Evolutionary conservation across 495 filamentous ascomycete genomes (phyloP).

Genomic region (Gamarada debralockiae): DNA sequence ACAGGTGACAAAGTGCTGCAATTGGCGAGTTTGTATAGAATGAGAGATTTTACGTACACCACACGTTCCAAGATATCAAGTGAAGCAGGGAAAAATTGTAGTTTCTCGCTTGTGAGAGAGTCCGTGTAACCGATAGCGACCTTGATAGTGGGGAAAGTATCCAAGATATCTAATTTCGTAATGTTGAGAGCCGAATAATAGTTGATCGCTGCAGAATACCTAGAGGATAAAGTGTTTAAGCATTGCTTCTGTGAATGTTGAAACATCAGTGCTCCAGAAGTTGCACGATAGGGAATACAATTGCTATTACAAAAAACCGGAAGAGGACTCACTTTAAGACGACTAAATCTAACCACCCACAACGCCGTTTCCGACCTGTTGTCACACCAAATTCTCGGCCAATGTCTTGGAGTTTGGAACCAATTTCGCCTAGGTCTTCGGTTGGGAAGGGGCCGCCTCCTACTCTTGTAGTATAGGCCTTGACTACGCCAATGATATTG

Average conservation of each 20-base stretch:
- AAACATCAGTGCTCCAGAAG: no score
- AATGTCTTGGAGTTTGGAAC: conserved; percentile 41
- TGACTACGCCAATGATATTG: conserved; percentile 73
- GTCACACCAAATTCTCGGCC: background rate
- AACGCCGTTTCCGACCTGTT: conserved; percentile 39
- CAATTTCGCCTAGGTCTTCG: conserved; percentile 61
- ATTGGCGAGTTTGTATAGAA: no score
- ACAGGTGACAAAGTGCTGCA: no score
- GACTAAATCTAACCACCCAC: conserved; percentile 83
- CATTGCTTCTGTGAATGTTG: no score
- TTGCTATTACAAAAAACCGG: no score
- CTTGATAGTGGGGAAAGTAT: conserved; percentile 68
- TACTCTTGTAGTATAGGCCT: conserved; percentile 59
- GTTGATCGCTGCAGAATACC: conserved; percentile 60
- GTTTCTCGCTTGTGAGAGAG: conserved; percentile 45
- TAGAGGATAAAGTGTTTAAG: no score
- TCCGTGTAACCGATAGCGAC: conserved; percentile 69
- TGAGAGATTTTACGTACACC: conserved; percentile 2
- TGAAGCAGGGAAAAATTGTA: conserved; percentile 65
- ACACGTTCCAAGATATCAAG: conserved; percentile 55
- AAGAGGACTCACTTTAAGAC: no score
- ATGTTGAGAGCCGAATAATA: conserved; percentile 55
- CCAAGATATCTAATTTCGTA: conserved; percentile 86
- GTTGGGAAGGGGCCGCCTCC: conserved; percentile 86
- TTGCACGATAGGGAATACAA: no score